phyloP scores from a whole-genome alignment of 2,329 filamentous ascomycete genomes.

The Verticillium klebahnii region DNA sequence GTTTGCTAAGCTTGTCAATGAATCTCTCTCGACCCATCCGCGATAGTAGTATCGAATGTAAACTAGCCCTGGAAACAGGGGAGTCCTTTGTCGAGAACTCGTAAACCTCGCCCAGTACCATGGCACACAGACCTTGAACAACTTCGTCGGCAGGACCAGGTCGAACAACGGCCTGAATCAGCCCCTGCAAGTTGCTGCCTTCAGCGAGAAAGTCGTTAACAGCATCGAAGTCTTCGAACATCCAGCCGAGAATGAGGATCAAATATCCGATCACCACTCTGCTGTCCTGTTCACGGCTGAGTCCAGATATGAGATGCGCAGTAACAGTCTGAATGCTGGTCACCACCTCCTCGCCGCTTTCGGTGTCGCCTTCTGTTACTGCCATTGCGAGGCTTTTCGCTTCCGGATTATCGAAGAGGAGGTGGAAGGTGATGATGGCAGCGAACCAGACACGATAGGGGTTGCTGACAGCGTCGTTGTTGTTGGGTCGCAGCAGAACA shows the following conservation, averaged over 20 bases:
- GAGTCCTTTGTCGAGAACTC: constrained; percentile 98
- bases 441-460: constrained; percentile 91
- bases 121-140: constrained; percentile 76
- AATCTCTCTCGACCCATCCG: constrained; percentile 84
- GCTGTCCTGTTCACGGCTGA: constrained; percentile 73
- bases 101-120: constrained; percentile 83
- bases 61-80: constrained; percentile 73
- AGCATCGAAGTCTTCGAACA: constrained; percentile 87
- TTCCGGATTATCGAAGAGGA: constrained; percentile 73
- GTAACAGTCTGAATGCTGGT: constrained; percentile 88
- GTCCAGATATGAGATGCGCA: constrained; percentile 75
- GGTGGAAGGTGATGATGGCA: constrained; percentile 77
- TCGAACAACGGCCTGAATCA: constrained; percentile 69
- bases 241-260: constrained; percentile 83
- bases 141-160: constrained; percentile 57
- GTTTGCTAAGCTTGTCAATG: constrained; percentile 70
- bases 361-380: constrained; percentile 84
- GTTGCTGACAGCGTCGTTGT: constrained; percentile 61
- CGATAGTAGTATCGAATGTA: constrained; percentile 73
- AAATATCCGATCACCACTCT: constrained; percentile 79
- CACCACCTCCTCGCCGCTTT: constrained; percentile 88
- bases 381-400: constrained; percentile 77
- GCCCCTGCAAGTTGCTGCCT: constrained; percentile 83
- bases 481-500: constrained; percentile 66
- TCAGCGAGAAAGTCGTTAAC: constrained; percentile 92